Evolutionary conservation across 805 yeast genomes (phyloP).

Genomic region (Komagataella populi): DNA sequence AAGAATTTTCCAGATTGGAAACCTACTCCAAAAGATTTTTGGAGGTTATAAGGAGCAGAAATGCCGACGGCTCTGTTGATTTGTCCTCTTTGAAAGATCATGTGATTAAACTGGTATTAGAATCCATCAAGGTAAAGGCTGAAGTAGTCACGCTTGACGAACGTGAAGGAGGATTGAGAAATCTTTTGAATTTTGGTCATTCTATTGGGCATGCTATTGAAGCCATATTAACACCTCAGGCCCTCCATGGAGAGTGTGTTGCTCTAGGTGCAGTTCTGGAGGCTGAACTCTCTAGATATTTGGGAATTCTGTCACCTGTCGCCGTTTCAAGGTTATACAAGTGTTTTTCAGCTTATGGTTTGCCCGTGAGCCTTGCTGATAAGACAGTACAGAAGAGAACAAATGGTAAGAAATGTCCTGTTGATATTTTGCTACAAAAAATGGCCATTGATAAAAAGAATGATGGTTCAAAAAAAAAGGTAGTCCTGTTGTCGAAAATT

Average conservation of each 20-base stretch:
- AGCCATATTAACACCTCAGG: slow-evolving; percentile 93
- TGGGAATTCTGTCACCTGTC: slow-evolving; percentile 80
- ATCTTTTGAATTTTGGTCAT: slow-evolving; percentile 89
- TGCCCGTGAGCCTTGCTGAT: slow-evolving; percentile 73
- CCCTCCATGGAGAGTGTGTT: slow-evolving; percentile 98
- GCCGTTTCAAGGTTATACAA: slow-evolving; percentile 86
- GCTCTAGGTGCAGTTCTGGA: slow-evolving; percentile 91
- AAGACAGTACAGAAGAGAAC: slow-evolving; percentile 59
- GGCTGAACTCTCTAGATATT: slow-evolving; percentile 88
- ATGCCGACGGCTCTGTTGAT: slow-evolving; percentile 38
- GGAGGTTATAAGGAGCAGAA: slow-evolving; percentile 38
- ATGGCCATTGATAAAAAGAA: slow-evolving; percentile 97
- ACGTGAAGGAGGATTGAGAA: slow-evolving; percentile 88
- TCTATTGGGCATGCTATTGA: slow-evolving; percentile 97
- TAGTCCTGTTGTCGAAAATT: slow-evolving; percentile 69
- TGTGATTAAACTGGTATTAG: slow-evolving; percentile 65
- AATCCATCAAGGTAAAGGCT: slow-evolving; percentile 83
- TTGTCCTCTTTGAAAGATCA: slow-evolving; percentile 59
- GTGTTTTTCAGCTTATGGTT: slow-evolving; percentile 71
- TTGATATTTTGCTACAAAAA: slow-evolving; percentile 58
- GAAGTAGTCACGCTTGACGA: slow-evolving; percentile 90
- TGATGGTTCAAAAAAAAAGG: slow-evolving; percentile 82
- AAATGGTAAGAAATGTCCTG: slow-evolving; percentile 56
- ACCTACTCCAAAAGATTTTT: slow-evolving; percentile 57
- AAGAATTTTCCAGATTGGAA: slow-evolving; percentile 78